Base-by-base conservation (phyloP, 306 rosid species). In the Mimosa bimucronata region DNA sequence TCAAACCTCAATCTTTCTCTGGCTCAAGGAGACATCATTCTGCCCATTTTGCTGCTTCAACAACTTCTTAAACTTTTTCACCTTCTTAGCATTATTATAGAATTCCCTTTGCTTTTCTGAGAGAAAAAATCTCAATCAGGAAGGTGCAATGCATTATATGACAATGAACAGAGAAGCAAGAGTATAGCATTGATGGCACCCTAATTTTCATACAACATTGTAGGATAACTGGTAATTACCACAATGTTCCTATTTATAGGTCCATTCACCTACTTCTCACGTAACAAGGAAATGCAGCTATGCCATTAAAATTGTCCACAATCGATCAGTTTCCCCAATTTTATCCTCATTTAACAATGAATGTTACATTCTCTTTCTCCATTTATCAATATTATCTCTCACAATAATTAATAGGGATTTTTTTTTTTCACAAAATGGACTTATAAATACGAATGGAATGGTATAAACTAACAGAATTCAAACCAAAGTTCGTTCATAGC, bases 101-200 rank as follows among this genome's bases (percentile, higher is more conserved):
- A 91, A 85, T 85, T 91, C 95, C 62, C 82, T 84, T 40, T 88
- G 88, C 81, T 91, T 88, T 73, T 91, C 95, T 91, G 86, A 45
- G 11, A 77, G 53, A 57, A 71, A 53, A 21, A 1, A 71, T n/a
- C 30, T 60, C 81, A 73, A 34, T 45, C 14, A 40, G 57, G 31
- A 53, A 14, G 28, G 7, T 1, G 8, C 28, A 58, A 8, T 50
- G 8, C 28, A 58, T 13, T 60, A 50, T 46, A 60, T 11, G 52
- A 73, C 15, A 48, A 26, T 52, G 40, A 72, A 30, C 29, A 42
- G 7, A 42, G 7, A 19, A 73, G 71, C 28, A 10, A 60, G 25
- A 37, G 58, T 52, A 73, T 29, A 10, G 26, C 31, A 37, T 28
- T 69, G 15, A 34, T 2, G 21, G 10, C 28, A 61, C 62, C 73